Evolutionary conservation across 305 asterid species (phyloP), one percentile per base, ranked within the genome.

Genomic region (Coffea humblotiana): DNA sequence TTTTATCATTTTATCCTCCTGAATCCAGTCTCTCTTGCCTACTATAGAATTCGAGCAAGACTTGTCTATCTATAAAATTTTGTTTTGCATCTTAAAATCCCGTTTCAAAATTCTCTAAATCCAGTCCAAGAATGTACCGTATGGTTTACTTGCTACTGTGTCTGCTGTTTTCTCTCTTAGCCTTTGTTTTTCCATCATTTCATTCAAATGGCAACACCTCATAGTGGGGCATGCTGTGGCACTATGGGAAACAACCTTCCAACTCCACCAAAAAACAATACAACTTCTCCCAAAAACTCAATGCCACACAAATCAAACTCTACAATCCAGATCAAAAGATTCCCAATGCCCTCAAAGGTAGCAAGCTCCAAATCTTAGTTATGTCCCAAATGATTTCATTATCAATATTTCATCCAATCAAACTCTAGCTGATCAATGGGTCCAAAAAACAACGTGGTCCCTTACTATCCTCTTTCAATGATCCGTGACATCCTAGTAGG

Each of bases 401-500:
- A 87, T 91, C 77, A 84, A 82, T 54, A 87, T 92, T 35, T 88
- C 94, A 25, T 70, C 87, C 32, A 86, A 87, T 83, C 98, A 95
- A 84, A 82, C 90, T 74, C 81, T 90, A 27, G 88, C 98, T n/a
- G 95, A 93, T 79, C 78, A 84, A 76, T 95, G 99, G 99, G 94
- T 95, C 47, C 76, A 80, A 49, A 80, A 49, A 69, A 83, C 35
- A 91, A 93, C 64, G 91, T 95, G 37, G 83, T 82, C 0, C 93
- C 97, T 1, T 93, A 88, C 74, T 92, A 91, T 89, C 94, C 94
- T 27, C n/a, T 87, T 29, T 87, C 95, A 3, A 90, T 85, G 87
- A 93, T 93, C 84, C 94, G 93, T 27, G 89, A 90, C 90, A 89
- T 95, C 77, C 86, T 95, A 32, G 90, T 95, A 68, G 99, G 99